These are phyloP conservation scores for Gnetum montanum DNA, from an alignment of 75 land plant genomes.

Conservation along the genomic window DNA sequence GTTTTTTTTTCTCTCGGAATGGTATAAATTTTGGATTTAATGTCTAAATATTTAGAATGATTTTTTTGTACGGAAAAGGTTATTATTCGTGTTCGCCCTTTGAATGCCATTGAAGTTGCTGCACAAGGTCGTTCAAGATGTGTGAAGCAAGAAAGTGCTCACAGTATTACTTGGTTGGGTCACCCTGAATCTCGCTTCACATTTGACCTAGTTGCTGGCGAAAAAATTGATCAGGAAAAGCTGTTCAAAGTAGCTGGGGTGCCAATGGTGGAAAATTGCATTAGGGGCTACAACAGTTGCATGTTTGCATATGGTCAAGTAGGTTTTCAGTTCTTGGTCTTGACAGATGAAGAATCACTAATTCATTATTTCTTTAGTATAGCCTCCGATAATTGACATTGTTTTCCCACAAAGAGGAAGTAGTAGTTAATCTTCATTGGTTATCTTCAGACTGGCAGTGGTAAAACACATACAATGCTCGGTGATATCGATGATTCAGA, in stretches of 20 bases:
- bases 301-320: slow-evolving; percentile 99
- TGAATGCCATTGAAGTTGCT: slow-evolving; percentile 63
- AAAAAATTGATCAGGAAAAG: slow-evolving; percentile 81
- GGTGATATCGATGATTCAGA: slow-evolving; percentile 85
- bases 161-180: slow-evolving; percentile 81
- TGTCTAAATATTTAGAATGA: too few relatives aligned
- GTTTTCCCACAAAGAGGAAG: too few relatives aligned
- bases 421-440: too few relatives aligned
- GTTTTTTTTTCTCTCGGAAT: neutral
- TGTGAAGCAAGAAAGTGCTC: slow-evolving; percentile 70
- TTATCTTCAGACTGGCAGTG: slow-evolving; percentile 92
- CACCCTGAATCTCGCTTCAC: slow-evolving; percentile 95
- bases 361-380: too few relatives aligned
- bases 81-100: slow-evolving; percentile 71
- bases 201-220: slow-evolving; percentile 87
- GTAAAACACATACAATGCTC: slow-evolving; percentile 96
- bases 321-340: too few relatives aligned
- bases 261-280: slow-evolving; percentile 96
- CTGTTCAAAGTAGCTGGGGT: slow-evolving; percentile 90
- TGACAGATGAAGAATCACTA: neutral
- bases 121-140: slow-evolving; percentile 73
- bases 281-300: slow-evolving; percentile 91
- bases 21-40: neutral
- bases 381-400: too few relatives aligned
- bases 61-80: too few relatives aligned